Evolutionary conservation across 1,284 basidiomycete species (phyloP), one percentile per base, ranked within the genome.

Genomic region (Wolfiporia cocos): DNA sequence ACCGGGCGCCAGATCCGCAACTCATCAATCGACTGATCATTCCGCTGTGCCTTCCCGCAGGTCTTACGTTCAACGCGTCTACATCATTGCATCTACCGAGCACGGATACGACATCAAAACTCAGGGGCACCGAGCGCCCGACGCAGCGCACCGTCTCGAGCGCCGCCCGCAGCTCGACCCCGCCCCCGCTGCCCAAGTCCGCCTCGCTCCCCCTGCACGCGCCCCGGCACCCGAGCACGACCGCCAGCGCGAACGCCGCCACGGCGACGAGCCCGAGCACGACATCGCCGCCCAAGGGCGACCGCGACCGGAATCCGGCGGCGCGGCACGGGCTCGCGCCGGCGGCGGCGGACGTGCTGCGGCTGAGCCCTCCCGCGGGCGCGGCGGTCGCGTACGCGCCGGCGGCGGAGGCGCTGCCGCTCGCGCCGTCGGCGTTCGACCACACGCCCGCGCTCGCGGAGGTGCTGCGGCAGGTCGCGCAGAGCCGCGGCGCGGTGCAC

Each of bases 141-240:
- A 56, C 67, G 21, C 71, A 73, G 39, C 66, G 69, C 29, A 57
- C 56, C 0, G 43, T 49, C 5, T 52, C 44, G 28, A 46, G 36
- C 26, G 56, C 71, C 14, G 61, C 67, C 20, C 75, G 82, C 38
- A 83, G 75, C 55, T 74, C 72, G 14, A 81, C 82, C 0, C 87
- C 87, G 2, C 87, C 87, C 2, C 87, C 86, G 33, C 68, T 90
- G 18, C 86, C 87, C n/a, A 85, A 87, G 61, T 84, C 86, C 6
- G 86, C 74, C 9, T 83, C 83, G 17, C 62, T 90, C 2, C 87
- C 88, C 29, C 63, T 90, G 43, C 88, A 90, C 54, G 67, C 76
- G 10, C 65, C 71, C 21, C 70, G 73, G 10, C 42, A 51, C 19
- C 56, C 60, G 39, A 53, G 68, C 17, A 55, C 63, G 21, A 51